Conservation (phyloP, 495 filamentous ascomycete genomes). For the Pseudomonodictys pantanalensis region DNA sequence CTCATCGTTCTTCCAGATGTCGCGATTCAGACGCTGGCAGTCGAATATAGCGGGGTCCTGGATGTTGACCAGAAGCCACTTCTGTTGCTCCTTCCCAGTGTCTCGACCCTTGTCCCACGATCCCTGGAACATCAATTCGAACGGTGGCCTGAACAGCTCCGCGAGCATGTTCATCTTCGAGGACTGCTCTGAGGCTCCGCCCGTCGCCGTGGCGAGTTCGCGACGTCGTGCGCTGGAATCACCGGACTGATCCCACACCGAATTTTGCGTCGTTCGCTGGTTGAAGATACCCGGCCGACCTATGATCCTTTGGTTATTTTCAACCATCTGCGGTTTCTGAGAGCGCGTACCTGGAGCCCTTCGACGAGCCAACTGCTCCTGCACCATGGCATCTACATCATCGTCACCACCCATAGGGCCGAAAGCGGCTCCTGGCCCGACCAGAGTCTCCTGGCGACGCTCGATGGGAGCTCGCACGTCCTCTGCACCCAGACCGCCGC, state of each 20-base stretch:
- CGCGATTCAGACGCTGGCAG: constrained; percentile 88
- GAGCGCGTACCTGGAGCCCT: constrained; percentile 25
- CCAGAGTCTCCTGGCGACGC: constrained; percentile 84
- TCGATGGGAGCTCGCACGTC: constrained; percentile 89
- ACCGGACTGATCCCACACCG: constrained; percentile 69
- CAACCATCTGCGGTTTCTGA: background rate
- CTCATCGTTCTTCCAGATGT: constrained; percentile 84
- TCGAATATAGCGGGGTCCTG: constrained; percentile 89
- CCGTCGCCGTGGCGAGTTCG: constrained; percentile 62
- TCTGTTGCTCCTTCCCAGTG: constrained; percentile 76
- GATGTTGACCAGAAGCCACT: constrained; percentile 93
- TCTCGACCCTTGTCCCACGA: constrained; percentile 78
- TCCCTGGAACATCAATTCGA: constrained; percentile 73
- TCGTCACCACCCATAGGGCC: constrained; percentile 48
- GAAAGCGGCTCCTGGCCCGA: constrained; percentile 64
- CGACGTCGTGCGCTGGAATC: constrained; percentile 48
- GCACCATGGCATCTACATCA: constrained; percentile 60
- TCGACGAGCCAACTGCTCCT: constrained; percentile 63
- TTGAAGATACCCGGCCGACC: constrained; percentile 78
- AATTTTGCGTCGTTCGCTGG: constrained; percentile 59
- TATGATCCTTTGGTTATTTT: background rate
- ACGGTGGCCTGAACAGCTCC: constrained; percentile 87
- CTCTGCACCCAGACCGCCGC: constrained; percentile 43
- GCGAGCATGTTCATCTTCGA: constrained; percentile 71
- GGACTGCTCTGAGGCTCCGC: constrained; percentile 69